Evolutionary conservation across 78 protist genomes (phyloP).

Genomic region (Chrysochromulina parva): DNA sequence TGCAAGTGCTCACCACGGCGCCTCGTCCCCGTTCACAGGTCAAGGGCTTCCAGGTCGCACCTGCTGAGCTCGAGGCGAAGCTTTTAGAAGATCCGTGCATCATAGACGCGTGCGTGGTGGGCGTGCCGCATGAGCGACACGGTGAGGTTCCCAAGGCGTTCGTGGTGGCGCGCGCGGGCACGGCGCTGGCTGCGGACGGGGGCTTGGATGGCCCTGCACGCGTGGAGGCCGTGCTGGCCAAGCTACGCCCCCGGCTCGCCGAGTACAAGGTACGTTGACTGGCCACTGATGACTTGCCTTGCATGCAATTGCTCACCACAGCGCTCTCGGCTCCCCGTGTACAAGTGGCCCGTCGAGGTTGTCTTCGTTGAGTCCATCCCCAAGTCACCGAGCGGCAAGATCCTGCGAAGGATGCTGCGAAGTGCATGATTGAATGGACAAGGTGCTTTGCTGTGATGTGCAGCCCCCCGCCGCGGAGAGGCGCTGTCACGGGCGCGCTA

Average conservation of each 20-base stretch:
- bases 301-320: too few relatives aligned
- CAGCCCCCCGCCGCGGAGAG: too few relatives aligned
- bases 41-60: conserved; percentile 93
- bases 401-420: conserved; percentile 68
- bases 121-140: conserved; percentile 50
- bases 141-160: conserved; percentile 90
- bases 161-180: conserved; percentile 56
- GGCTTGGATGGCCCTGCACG: too few relatives aligned
- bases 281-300: conserved; percentile 37
- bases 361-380: conserved; percentile 73
- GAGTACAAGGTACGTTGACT: background rate
- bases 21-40: too few relatives aligned
- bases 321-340: conserved; percentile 56
- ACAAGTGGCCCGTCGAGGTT: conserved; percentile 65
- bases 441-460: too few relatives aligned
- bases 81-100: conserved; percentile 71
- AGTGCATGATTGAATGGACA: too few relatives aligned
- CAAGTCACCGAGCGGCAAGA: conserved; percentile 80
- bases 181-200: background rate
- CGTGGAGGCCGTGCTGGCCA: too few relatives aligned
- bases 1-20: conserved; percentile 15
- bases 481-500: too few relatives aligned
- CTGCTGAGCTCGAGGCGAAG: conserved; percentile 90
- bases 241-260: too few relatives aligned
- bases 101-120: conserved; percentile 76